Evolutionary conservation across 495 filamentous ascomycete genomes (phyloP), one percentile per base, ranked within the genome.

Genomic region (Neurospora sublineolata): DNA sequence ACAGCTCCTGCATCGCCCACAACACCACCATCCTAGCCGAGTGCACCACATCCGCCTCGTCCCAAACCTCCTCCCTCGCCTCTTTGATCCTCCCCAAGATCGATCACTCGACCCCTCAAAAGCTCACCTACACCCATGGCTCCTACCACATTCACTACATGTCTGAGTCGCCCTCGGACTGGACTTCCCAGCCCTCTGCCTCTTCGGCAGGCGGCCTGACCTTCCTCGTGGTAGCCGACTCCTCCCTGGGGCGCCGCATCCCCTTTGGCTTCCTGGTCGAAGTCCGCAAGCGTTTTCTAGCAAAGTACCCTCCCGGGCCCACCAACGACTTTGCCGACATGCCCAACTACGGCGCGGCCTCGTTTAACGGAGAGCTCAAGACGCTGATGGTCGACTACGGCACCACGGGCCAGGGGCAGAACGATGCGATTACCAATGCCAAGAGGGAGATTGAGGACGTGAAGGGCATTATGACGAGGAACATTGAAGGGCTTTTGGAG

Each of bases 41-140:
- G 81, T 93, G 95, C 82, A 94, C 93, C 69, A 88, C 92, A 33
- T 88, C 91, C 42, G 91, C 94, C 44, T 88, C 90, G 27, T 89
- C 90, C 33, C 86, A 90, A 72, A 91, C 92, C 70, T 94, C 92
- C 37, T 89, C 87, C 30, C 92, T 98, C 74, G 93, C 94, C 76
- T 94, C 93, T 73, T 86, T 97, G 75, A 93, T 98, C 83, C 93
- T 99, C 73, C 95, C 95, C 70, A 97, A 97, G 77, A 97, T 99
- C 86, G 82, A 83, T 73, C 95, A 99, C 81, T 79, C 85, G 70
- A 82, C 87, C 39, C 87, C 94, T 8, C 90, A 94, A 78, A 97
- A 97, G 80, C 89, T 97, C 41, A 98, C 94, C 73, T 97, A 94
- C 85, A 96, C 92, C 36, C 93, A 97, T 80, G 90, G 93, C 79